Evolutionary conservation across 2,329 filamentous ascomycete species (phyloP).

Genomic region (Alternaria brassicae): DNA sequence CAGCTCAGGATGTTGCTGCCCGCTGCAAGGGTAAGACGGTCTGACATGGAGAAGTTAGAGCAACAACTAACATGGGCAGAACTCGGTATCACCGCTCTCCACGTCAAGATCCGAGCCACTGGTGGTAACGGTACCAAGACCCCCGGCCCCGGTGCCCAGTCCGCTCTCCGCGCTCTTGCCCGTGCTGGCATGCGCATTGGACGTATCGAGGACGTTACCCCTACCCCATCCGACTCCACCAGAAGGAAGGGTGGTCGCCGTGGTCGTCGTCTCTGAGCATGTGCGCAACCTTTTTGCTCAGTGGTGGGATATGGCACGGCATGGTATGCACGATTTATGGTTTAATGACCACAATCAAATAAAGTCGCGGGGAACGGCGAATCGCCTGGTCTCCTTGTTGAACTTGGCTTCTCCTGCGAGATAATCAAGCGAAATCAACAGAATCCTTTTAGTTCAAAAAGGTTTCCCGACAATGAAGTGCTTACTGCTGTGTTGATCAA

Average conservation of each 20-base stretch:
- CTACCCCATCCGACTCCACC: constrained; percentile 98
- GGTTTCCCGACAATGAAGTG: constrained; percentile 43
- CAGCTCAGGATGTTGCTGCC: constrained; percentile 88
- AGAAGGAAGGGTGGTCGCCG: constrained; percentile 99
- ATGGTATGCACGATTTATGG: constrained; percentile 46
- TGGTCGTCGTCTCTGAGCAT: constrained; percentile 97
- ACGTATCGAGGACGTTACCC: constrained; percentile 99
- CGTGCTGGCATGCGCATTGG: constrained; percentile 99
- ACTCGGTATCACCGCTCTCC: constrained; percentile 89
- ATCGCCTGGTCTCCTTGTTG: constrained; percentile 52
- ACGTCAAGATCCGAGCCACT: constrained; percentile 99
- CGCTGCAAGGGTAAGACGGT: constrained; percentile 70
- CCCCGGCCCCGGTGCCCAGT: constrained; percentile 98
- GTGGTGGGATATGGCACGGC: constrained; percentile 44
- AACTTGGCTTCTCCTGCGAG: constrained; percentile 43
- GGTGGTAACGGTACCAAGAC: constrained; percentile 99
- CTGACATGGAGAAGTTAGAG: neutral
- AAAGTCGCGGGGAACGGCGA: constrained; percentile 51
- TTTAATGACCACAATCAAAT: constrained; percentile 47
- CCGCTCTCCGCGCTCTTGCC: constrained; percentile 96
- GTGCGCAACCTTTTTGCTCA: constrained; percentile 50
- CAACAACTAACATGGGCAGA: constrained; percentile 50
- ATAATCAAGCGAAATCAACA: constrained; percentile 48
- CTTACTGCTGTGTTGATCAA: constrained; percentile 38
- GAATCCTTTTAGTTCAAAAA: constrained; percentile 48